phyloP scores from a whole-genome alignment of 1,284 basidiomycete species.

The Kalmanozyma brasiliensis region DNA sequence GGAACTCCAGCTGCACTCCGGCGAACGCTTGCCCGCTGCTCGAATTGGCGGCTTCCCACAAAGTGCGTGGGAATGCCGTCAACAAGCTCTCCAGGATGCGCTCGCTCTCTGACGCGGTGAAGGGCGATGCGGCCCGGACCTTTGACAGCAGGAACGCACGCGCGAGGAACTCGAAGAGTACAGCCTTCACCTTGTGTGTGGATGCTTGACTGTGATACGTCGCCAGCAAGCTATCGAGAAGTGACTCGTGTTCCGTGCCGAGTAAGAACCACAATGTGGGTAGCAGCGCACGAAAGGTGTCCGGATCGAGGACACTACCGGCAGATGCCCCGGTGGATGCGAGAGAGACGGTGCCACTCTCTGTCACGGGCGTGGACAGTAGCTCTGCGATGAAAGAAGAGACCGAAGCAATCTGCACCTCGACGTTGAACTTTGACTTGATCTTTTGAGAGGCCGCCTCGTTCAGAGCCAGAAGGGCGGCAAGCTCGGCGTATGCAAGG shows the following conservation, averaged over 20 bases:
- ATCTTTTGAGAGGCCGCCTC: constrained; percentile 8
- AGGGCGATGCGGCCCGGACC: constrained; percentile 11
- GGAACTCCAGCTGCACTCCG: constrained; percentile 26
- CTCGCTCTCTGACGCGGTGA: constrained; percentile 11
- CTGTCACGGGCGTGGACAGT: constrained; percentile 21
- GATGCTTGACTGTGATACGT: constrained; percentile 32
- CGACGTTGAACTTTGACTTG: constrained; percentile 41
- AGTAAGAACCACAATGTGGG: constrained; percentile 55
- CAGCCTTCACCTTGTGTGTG: constrained; percentile 35
- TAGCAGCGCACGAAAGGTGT: constrained; percentile 47
- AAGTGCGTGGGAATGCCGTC: constrained; percentile 26
- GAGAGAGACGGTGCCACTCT: constrained; percentile 34
- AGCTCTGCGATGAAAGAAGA: constrained; percentile 36
- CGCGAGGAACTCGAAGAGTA: constrained; percentile 52
- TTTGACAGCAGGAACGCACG: constrained; percentile 34
- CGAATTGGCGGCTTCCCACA: constrained; percentile 30
- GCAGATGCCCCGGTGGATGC: constrained; percentile 18
- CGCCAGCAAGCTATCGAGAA: constrained; percentile 31
- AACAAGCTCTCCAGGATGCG: constrained; percentile 23
- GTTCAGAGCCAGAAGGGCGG: constrained; percentile 38
- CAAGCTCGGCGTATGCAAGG: constrained; percentile 48
- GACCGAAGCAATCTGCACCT: constrained; percentile 37
- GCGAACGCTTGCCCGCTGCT: constrained; percentile 15
- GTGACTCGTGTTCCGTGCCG: constrained; percentile 27
- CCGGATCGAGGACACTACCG: constrained; percentile 24